Evolutionary conservation across 2,329 filamentous ascomycete genomes (phyloP).

Genomic region (Trichophyton rubrum): DNA sequence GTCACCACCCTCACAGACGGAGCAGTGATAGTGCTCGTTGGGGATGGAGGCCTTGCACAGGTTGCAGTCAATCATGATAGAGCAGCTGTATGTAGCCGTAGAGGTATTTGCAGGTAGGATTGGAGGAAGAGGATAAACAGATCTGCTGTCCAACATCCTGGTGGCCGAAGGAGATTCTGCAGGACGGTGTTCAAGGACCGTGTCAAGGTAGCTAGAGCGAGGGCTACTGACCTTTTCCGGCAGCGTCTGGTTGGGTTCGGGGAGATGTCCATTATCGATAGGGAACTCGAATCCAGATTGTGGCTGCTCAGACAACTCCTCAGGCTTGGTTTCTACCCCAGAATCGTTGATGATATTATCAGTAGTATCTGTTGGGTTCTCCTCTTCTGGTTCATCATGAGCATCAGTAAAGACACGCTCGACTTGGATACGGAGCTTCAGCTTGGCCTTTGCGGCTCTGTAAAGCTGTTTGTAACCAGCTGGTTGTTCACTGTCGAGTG

Average conservation of each 20-base stretch:
- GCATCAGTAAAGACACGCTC: slow-evolving; percentile 29
- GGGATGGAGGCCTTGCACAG: slow-evolving; percentile 67
- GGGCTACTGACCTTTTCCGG: slow-evolving; percentile 15
- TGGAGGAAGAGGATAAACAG: not conserved
- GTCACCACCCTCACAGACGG: slow-evolving; percentile 82
- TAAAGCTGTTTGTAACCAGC: slow-evolving; percentile 94
- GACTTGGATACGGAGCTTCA: slow-evolving; percentile 83
- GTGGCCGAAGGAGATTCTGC: not conserved
- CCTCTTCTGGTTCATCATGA: no score
- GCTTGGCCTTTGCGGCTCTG: slow-evolving; percentile 92
- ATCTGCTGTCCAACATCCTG: no score
- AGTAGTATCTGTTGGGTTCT: no score
- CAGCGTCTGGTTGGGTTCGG: slow-evolving; percentile 10
- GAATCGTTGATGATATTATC: no score
- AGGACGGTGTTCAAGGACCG: slow-evolving; percentile 20
- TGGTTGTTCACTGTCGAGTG: slow-evolving; percentile 62
- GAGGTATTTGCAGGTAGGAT: slow-evolving; percentile 17
- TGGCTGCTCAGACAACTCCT: not conserved
- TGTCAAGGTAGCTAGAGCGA: slow-evolving; percentile 30
- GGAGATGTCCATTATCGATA: not conserved
- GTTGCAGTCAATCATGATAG: slow-evolving; percentile 90
- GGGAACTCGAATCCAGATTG: not conserved
- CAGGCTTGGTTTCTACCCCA: not conserved
- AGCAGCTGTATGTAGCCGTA: slow-evolving; percentile 12
- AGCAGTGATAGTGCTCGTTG: slow-evolving; percentile 85